These are phyloP conservation scores for Psophocarpus tetragonolobus DNA, from an alignment of 306 rosid genomes.

Conservation along the genomic window DNA sequence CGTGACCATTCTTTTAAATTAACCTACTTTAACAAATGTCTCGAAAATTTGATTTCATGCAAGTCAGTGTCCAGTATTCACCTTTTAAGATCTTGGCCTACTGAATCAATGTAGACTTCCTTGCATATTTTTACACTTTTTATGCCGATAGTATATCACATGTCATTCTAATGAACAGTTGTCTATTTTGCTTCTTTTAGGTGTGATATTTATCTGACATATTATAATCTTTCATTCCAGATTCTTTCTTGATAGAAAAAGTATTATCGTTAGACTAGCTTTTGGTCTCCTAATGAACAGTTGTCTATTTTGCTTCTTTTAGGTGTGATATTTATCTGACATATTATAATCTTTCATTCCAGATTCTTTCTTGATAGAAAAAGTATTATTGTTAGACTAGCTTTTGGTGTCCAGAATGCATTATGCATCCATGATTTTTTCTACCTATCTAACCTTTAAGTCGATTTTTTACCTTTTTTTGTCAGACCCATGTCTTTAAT, in stretches of 20 bases:
- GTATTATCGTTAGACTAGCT: not conserved
- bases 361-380: not conserved
- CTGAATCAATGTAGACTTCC: not conserved
- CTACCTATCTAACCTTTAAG: not conserved
- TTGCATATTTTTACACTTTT: not conserved
- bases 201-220: not conserved
- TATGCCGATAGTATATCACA: not conserved
- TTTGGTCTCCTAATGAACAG: not conserved
- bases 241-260: not conserved
- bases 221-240: not conserved
- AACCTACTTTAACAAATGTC: not conserved
- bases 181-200: not conserved
- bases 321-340: not conserved
- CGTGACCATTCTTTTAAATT: not conserved
- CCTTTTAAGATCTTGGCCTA: not conserved
- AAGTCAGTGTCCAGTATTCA: not conserved
- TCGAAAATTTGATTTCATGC: not conserved
- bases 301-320: not conserved
- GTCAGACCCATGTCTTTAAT: not conserved
- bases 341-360: not conserved
- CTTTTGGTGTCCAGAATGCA: not conserved
- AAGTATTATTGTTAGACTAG: not conserved
- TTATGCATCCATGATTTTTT: not conserved
- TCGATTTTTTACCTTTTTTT: not conserved
- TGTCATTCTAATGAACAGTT: not conserved